phyloP scores from a whole-genome alignment of 2,329 filamentous ascomycete genomes.

The Neophaeococcomyces mojaviensis region DNA sequence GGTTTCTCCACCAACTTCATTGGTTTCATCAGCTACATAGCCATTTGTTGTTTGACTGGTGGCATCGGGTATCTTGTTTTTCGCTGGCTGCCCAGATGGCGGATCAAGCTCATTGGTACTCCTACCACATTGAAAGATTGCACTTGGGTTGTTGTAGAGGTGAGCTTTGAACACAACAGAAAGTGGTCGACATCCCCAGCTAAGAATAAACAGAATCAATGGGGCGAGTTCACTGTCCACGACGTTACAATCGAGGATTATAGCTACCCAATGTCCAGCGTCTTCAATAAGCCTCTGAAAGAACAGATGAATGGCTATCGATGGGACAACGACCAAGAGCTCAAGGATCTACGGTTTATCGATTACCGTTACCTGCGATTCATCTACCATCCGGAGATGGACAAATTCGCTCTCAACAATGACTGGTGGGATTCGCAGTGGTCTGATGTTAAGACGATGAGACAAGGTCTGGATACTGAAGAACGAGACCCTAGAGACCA shows the following conservation, averaged over 20 bases:
- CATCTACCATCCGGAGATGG: conserved; percentile 79
- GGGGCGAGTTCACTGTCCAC: conserved; percentile 83
- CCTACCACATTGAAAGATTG: conserved; percentile 63
- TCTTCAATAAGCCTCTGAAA: conserved; percentile 48
- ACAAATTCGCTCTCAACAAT: conserved; percentile 78
- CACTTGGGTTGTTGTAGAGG: conserved; percentile 87
- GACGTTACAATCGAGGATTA: conserved; percentile 54
- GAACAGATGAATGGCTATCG: conserved; percentile 56
- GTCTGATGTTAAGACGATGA: conserved; percentile 68
- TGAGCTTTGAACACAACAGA: conserved; percentile 31
- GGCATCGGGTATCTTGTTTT: conserved; percentile 79
- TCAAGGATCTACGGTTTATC: conserved; percentile 66
- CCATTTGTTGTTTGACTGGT: conserved; percentile 62
- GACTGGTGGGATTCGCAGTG: conserved; percentile 93
- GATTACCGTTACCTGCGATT: conserved; percentile 94
- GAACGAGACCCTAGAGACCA: conserved; percentile 75
- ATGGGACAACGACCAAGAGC: conserved; percentile 65
- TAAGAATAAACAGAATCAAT: conserved; percentile 63
- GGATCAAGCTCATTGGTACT: conserved; percentile 66
- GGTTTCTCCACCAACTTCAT: conserved; percentile 73
- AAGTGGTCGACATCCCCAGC: conserved; percentile 23
- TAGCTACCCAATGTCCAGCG: conserved; percentile 55
- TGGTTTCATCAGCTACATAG: conserved; percentile 62
- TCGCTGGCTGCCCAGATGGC: conserved; percentile 84
- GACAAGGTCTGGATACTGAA: conserved; percentile 76